Base-by-base conservation (phyloP, 805 yeast genomes). In the Vanderwaltozyma polyspora region DNA sequence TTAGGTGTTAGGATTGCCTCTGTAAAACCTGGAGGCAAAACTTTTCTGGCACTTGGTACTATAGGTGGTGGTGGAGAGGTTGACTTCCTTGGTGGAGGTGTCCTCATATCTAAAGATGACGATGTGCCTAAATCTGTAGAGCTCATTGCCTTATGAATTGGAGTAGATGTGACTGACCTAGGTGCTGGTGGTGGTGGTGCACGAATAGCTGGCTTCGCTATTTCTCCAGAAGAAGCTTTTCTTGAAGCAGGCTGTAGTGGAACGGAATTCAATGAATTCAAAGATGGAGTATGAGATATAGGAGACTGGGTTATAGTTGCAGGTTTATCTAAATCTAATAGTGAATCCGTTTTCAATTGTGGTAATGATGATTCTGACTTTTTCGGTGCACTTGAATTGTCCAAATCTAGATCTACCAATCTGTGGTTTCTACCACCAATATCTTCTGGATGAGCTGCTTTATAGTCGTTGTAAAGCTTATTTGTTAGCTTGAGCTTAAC, bases 391-490 rank as follows among this genome's bases (percentile, higher is more conserved):
- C 31, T 26, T 25, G 21, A n/a, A n/a, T n/a, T n/a, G n/a, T n/a
- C n/a, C 13, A 11, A 31, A 17, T 18, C 30, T 6, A 32, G 25
- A 23, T 33, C 35, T 12, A 33, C 19, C 14, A 33, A 14, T n/a
- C 21, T 29, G 11, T 13, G 19, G n/a, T 17, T 19, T 8, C 26
- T 35, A 5, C 13, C 15, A 2, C 32, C 34, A 4, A 27, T 15
- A 15, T 52, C 60, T 19, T 54, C 51, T 2, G 58, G 50, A 36
- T 62, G 60, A 3, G 46, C 38, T 2, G 45, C 51, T 33, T 77
- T 73, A 41, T 73, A 75, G 32, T 64, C 69, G 25, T 70, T 68
- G 48, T 82, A 79, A 25, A 89, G 58, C 34, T 74, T 68, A 28
- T 68, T 64, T 13, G 75, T 63, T 36, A 87, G 57, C 28, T 62